Evolutionary conservation across 192 early-diverging fungal genomes (phyloP).

Genomic region (Gryganskiella cystojenkinii): DNA sequence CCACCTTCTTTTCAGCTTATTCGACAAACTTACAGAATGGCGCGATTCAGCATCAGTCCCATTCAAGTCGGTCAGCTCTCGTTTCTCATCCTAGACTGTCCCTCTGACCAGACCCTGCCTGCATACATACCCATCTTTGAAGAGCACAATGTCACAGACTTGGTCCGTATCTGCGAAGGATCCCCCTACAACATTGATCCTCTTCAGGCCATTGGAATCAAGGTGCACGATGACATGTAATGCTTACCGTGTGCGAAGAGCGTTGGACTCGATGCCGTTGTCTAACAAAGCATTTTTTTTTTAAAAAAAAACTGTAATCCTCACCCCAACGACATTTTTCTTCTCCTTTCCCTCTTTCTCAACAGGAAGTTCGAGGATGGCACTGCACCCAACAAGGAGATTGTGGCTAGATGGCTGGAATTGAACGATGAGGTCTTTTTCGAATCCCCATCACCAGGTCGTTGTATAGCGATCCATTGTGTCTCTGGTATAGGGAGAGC

Average conservation of each 20-base stretch:
- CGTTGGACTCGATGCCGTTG: too few relatives aligned
- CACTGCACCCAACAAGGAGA: conserved; percentile 55
- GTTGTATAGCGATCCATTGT: conserved; percentile 70
- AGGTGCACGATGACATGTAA: conserved; percentile 69
- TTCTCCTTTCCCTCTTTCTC: background rate
- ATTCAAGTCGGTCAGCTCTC: conserved; percentile 24
- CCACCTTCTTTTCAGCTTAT: too few relatives aligned
- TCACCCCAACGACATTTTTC: background rate
- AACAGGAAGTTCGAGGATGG: conserved; percentile 74
- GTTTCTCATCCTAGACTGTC: conserved; percentile 80
- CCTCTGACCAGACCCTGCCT: conserved; percentile 63
- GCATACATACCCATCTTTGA: conserved; percentile 63
- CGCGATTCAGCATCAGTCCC: conserved; percentile 31
- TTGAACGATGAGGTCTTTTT: conserved; percentile 44
- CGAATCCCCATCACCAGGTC: conserved; percentile 14
- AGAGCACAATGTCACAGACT: conserved; percentile 65
- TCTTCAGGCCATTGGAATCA: conserved; percentile 62
- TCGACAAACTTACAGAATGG: too few relatives aligned
- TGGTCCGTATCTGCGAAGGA: conserved; percentile 76
- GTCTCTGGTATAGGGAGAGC: conserved; percentile 81
- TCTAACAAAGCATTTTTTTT: background rate
- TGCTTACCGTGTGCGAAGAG: background rate
- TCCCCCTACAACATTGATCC: conserved; percentile 63
- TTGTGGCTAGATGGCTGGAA: conserved; percentile 49
- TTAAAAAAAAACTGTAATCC: background rate